These are phyloP conservation scores for Arabis hirsuta DNA, from an alignment of 345 rosid species.

Conservation along the genomic window DNA sequence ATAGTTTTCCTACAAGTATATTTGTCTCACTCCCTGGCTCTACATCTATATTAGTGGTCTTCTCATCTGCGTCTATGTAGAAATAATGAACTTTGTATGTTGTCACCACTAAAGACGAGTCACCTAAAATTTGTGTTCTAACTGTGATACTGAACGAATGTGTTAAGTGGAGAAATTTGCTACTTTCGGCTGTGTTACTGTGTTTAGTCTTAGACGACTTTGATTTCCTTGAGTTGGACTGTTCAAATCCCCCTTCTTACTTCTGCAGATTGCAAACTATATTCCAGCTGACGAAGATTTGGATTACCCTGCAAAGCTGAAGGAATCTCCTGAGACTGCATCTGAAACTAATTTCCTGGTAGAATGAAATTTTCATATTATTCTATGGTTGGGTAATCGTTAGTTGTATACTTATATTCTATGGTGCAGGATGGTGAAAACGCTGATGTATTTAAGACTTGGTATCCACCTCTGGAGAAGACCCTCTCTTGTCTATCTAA, in stretches of 20 bases:
- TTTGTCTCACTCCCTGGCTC: slow-evolving; percentile 7
- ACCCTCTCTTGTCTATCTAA: slow-evolving; percentile 91
- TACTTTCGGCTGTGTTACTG: slow-evolving; percentile 20
- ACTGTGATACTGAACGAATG: slow-evolving; percentile 17
- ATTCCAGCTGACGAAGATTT: slow-evolving; percentile 76
- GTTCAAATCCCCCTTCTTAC: slow-evolving; percentile 34
- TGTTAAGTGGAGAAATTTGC: slow-evolving; percentile 2
- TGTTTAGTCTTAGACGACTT: slow-evolving; percentile 11
- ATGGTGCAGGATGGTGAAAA: slow-evolving; percentile 65
- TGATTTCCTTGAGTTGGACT: slow-evolving; percentile 24
- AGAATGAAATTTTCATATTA: slow-evolving; percentile 3
- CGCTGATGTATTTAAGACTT: slow-evolving; percentile 69
- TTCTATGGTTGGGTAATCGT: slow-evolving; percentile 18
- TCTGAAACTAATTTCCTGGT: slow-evolving; percentile 53
- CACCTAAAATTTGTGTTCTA: slow-evolving; percentile 15
- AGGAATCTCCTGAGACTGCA: slow-evolving; percentile 52
- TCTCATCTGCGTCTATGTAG: slow-evolving; percentile 21
- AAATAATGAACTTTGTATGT: slow-evolving; percentile 30
- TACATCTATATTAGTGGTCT: slow-evolving; percentile 15
- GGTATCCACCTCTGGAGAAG: slow-evolving; percentile 97
- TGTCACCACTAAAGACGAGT: slow-evolving; percentile 25
- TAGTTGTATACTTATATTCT: slow-evolving; percentile 30
- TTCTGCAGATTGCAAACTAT: slow-evolving; percentile 85
- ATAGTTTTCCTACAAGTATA: slow-evolving; percentile 19
- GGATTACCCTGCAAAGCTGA: slow-evolving; percentile 93